Evolutionary conservation across 208 protist species (phyloP), one percentile per base, ranked within the genome.

Genomic region (Wallacemonas collosoma): DNA sequence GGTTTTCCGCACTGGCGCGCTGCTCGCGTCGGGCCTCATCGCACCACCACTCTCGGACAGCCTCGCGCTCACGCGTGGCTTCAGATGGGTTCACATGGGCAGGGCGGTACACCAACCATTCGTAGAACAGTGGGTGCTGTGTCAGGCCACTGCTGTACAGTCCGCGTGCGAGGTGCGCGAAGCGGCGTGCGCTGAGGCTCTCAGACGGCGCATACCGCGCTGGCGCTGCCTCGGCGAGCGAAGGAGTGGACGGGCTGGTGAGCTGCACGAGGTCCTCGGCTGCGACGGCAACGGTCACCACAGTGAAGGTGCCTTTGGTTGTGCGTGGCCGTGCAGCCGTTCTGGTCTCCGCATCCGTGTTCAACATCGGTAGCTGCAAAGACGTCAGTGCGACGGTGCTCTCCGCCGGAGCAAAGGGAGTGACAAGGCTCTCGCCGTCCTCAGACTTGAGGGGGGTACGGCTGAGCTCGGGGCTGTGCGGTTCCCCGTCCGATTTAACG

Each of bases 51-150:
- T 11, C n/a, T 7, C 54, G 65, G 41, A 80, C 75, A 4, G 26
- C 65, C 2, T 9, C 65, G 41, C 65, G 64, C 36, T 80, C 75
- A 9, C 57, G 45, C 26, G 26, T 35, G 7, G 41, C 66, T 5
- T 62, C 50, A 6, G 7, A 38, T 0, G 38, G 15, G 38, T 9
- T 12, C 4, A 40, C 14, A 51, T 26, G 38, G 1, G 53, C n/a
- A 1, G 71, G 45, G 6, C 72, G 65, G 58, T 76, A 53, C 35
- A 80, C 14, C 9, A 80, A 66, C 71, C 76, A 80, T 71, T 80
- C 76, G 54, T 76, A 63, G 60, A 80, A 73, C 44, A 50, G 61
- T 2, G 8, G 4, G 64, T 81, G 71, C 38, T 45, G 53, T 9
- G 44, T 39, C 35, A 73, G 11, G 11, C 68, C 72, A 14, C 61